Conservation (phyloP, 495 filamentous ascomycete species). For the Pyronema omphalodes region DNA sequence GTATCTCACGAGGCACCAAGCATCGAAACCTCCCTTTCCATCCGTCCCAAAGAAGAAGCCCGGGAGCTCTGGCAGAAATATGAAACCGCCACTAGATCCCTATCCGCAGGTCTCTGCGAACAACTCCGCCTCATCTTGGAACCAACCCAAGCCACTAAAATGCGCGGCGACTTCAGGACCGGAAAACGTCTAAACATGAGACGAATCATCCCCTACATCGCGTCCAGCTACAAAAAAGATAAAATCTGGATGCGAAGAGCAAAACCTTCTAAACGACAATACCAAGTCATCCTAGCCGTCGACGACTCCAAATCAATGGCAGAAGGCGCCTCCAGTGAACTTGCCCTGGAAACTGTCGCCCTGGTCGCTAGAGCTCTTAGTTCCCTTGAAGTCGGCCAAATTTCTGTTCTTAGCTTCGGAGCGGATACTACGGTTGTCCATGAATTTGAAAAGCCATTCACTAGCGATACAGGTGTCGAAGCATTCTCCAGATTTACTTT, state of each 20-base stretch:
- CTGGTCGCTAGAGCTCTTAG: conserved; percentile 68
- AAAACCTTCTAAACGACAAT: conserved; percentile 76
- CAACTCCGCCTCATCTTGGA: conserved; percentile 90
- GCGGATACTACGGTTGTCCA: conserved; percentile 74
- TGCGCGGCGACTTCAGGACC: conserved; percentile 90
- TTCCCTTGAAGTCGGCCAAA: conserved; percentile 83
- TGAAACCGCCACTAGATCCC: conserved; percentile 61
- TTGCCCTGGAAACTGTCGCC: conserved; percentile 83
- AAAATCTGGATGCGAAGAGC: conserved; percentile 98
- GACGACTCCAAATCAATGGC: conserved; percentile 92
- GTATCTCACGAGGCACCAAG: conserved; percentile 45
- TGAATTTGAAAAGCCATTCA: conserved; percentile 67
- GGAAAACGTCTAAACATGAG: conserved; percentile 98
- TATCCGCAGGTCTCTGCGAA: conserved; percentile 74
- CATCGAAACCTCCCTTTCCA: neutral
- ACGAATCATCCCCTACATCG: conserved; percentile 97
- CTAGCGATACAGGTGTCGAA: conserved; percentile 59
- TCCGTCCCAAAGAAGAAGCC: conserved; percentile 37
- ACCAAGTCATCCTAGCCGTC: conserved; percentile 92
- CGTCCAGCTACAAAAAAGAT: conserved; percentile 90
- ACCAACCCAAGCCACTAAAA: conserved; percentile 85
- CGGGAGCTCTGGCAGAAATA: conserved; percentile 70
- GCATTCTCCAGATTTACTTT: conserved; percentile 78
- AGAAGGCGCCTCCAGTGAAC: conserved; percentile 32
- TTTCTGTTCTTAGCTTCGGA: conserved; percentile 79